phyloP scores from a whole-genome alignment of 2,329 filamentous ascomycete species.

The Teratosphaeria pseudoeucalypti region DNA sequence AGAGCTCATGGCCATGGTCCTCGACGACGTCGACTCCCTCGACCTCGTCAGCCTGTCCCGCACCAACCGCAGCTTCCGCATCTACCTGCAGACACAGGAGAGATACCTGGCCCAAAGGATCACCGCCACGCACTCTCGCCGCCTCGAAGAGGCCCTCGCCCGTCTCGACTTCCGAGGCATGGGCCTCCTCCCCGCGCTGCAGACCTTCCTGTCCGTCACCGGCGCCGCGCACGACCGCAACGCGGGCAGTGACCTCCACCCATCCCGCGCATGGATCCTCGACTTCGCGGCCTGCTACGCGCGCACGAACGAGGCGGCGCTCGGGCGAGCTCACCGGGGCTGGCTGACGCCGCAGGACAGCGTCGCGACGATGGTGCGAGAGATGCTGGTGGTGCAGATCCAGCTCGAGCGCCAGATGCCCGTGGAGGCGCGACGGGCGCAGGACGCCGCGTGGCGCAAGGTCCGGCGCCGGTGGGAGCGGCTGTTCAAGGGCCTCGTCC shows the following conservation, averaged over 20 bases:
- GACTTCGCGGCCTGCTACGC: background rate
- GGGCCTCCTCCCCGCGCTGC: background rate
- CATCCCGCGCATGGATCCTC: background rate
- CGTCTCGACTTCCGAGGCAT: background rate
- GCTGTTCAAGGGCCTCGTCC: background rate
- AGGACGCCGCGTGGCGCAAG: background rate
- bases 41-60: background rate
- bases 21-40: background rate
- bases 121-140: background rate
- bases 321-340: background rate
- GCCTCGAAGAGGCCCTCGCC: background rate
- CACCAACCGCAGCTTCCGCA: background rate
- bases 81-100: background rate
- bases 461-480: background rate
- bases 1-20: background rate
- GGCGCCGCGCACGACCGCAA: background rate
- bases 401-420: background rate
- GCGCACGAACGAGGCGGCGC: background rate
- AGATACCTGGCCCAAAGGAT: background rate
- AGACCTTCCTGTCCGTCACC: background rate
- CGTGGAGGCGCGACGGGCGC: background rate
- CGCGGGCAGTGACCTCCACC: background rate
- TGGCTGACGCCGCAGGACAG: background rate
- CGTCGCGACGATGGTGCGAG: background rate
- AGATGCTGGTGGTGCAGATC: background rate